These are phyloP conservation scores for Castanospermum australe DNA, from an alignment of 306 rosid species.

Conservation along the genomic window DNA sequence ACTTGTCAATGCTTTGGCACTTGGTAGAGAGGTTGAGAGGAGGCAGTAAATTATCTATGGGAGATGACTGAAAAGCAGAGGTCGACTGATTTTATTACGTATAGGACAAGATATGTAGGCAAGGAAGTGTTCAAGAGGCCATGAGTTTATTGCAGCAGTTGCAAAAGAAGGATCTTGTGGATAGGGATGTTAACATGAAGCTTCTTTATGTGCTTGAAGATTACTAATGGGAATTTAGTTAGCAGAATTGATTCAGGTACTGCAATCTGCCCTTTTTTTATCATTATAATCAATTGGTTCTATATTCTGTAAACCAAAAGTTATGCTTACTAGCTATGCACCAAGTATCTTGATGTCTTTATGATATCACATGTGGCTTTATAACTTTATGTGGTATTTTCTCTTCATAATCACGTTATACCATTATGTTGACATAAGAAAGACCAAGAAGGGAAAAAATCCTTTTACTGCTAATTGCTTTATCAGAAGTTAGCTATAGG, in stretches of 20 bases:
- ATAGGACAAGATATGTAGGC: constrained; percentile 81
- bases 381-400: too few species aligned
- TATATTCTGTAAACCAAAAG: neutral
- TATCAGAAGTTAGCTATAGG: too few species aligned
- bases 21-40: constrained; percentile 73
- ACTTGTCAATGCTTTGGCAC: constrained; percentile 80
- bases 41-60: constrained; percentile 70
- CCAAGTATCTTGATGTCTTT: neutral
- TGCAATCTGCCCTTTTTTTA: neutral
- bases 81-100: constrained; percentile 78
- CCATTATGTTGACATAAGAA: too few species aligned
- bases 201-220: constrained; percentile 82
- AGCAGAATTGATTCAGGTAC: constrained; percentile 43
- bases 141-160: constrained; percentile 65
- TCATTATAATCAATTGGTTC: neutral
- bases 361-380: neutral
- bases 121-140: constrained; percentile 60
- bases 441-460: too few species aligned
- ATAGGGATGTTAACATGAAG: constrained; percentile 64
- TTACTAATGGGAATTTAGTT: constrained; percentile 62
- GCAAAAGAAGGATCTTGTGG: constrained; percentile 77
- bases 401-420: too few species aligned
- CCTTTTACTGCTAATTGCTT: too few species aligned
- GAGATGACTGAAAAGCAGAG: constrained; percentile 75
- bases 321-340: neutral